Base-by-base conservation (phyloP, 164 flowering plant genomes). In the Berberis vulgaris region DNA sequence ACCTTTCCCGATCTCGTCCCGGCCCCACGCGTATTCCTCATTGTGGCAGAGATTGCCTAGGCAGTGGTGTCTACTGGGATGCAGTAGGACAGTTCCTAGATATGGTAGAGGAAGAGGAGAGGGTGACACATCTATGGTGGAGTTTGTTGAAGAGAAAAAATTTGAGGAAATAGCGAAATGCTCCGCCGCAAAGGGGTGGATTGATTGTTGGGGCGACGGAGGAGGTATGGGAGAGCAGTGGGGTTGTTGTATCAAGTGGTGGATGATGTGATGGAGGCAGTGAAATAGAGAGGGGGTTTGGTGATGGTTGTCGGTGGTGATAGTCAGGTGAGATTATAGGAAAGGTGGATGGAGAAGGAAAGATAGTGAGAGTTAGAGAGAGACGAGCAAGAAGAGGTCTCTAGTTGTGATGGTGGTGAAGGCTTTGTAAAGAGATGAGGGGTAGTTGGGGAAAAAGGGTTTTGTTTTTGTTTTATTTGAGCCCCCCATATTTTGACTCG, bases 11-110 rank as follows among this genome's bases (percentile, higher is more conserved):
- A 78, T 43, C 79, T 87, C 11, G 94, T 90, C 58, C 90, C 97
- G 0, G 83, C 81, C 60, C 7, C 76, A 7, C 84, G 82, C 50
- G 64, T 93, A 45, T 86, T 93, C 40, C 83, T 77, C n/a, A 91
- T 93, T 11, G 75, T 88, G 9, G 72, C 91, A 0, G 97, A 93
- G 80, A 85, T 93, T 43, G 98, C 97, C 8, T 79, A 87, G 1
- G 70, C 94, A 2, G 97, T 93, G 41, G 98, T 97, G 6, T 89
- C 98, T 58, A 83, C 88, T 11, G 98, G 98, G 46, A 90, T 90
- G 97, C 93, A 7, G 97, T 96, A 3, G 98, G 96, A 39, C 94
- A 88, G 73, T 78, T 86, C 70, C 69, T 88, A 1, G 98, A 88
- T 74, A 83, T 88, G 11, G 9, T 61, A 12, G 57, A 62, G 6